Evolutionary conservation across 306 rosid genomes (phyloP), one percentile per base, ranked within the genome.

Genomic region (Cercis canadensis): DNA sequence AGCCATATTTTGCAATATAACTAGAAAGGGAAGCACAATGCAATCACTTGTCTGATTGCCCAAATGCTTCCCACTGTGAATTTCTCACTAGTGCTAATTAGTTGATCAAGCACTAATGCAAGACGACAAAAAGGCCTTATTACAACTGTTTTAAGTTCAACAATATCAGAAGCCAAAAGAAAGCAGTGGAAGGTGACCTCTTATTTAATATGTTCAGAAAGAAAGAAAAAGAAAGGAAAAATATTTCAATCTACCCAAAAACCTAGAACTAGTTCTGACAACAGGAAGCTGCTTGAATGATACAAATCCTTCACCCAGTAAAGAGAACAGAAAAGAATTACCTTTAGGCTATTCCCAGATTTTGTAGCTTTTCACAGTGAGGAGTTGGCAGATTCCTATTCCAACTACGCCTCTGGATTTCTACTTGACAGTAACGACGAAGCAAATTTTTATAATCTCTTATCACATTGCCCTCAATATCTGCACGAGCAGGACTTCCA

Each of bases 391-490:
- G 78, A 59, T 91, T 87, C 81, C 72, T 89, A 69, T 84, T 89
- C 99, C 96, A 89, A 39, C 82, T 89, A 59, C 87, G 96, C 72
- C 97, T 80, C 69, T 95, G 99, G 29, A 86, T 71, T 82, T 95
- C 99, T 15, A 82, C 36, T 53, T 88, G 96, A 74, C 99, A 95
- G 61, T 91, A 87, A 18, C 94, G 95, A 55, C 80, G 73, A 76
- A 89, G 92, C 87, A 89, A 78, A 76, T 4, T 86, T 80, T 18
- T 81, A 64, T 89, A 81, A 70, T 95, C 97, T 77, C 75, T 89
- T 15, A 86, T 69, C 57, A 95, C 87, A 63, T 8, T 83, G 36
- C 74, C 85, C 84, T 95, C 99, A 43, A 91, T 53, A 13, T 78
- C 71, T 54, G 69, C 77, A 2, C 97, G 97, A 69, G 83, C 91